Evolutionary conservation across 192 early-diverging fungal genomes (phyloP), one percentile per base, ranked within the genome.

Genomic region (Radiomyces spectabilis): DNA sequence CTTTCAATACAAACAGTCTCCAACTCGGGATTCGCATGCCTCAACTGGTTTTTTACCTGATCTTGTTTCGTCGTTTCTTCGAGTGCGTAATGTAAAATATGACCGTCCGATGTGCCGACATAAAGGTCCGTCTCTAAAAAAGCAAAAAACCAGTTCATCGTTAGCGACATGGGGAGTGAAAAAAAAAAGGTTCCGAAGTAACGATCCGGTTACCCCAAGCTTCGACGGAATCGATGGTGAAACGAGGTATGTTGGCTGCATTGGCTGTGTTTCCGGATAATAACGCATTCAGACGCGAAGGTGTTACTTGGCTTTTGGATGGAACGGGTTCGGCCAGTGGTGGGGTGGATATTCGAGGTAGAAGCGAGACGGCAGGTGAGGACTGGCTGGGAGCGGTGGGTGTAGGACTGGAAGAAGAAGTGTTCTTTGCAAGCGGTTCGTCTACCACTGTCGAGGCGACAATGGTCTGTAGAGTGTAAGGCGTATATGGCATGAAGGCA

Each of bases 51-150:
- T n/a, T 19, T 57, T 65, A 66, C 63, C 35, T 41, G 13, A 19
- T 47, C 34, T 1, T 50, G 12, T 22, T 41, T 34, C 33, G 33
- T 33, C 34, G 51, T 18, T 29, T 74, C 74, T 31, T 80, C 83
- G 30, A 91, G 51, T 2, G 59, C 54, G 55, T 82, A 89, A 56
- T 86, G 87, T 9, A 85, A 55, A 38, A 92, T 33, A 29, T 76
- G 66, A 8, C 87, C 87, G 65, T 88, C 85, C 1, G 83, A 83
- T 25, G 86, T 86, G 1, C 89, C 89, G 26, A 89, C 55, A 39
- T 87, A 89, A 18, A 92, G 59, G 51, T 86, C 73, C 5, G 12
- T 42, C 19, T 42, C 12, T 27, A 47, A 22, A 47, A 47, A 47
- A 22, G 27, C 22, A 22, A 47, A 22, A 47, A 47, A 47, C 37